Evolutionary conservation across 768 basidiomycete species (phyloP), one percentile per base, ranked within the genome.

Genomic region (Amanita thiersii): DNA sequence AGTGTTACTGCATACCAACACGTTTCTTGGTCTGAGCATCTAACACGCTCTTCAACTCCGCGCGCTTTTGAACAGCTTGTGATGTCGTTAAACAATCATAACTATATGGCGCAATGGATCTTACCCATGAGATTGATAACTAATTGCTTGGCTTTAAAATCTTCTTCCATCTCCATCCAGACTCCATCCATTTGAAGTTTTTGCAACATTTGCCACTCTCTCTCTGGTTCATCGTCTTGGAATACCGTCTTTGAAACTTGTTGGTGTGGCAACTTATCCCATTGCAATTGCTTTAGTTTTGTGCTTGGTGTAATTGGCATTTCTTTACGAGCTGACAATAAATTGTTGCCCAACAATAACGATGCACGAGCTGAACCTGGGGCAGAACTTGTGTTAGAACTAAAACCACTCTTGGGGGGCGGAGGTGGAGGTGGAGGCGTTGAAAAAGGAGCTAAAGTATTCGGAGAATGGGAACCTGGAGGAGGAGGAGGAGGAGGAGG

Each of bases 221-320:
- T 80, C 50, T 78, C 66, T 1, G 73, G 63, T 44, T 70, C 59
- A 45, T 89, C 86, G 28, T 73, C 73, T 39, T 71, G 83, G 86
- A 91, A 99, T 10, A 97, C 65, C 0, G 93, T 98, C 56, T 83
- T 85, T 1, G 68, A 68, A 24, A 90, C 81, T 52, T 87, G 82
- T 49, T 86, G 82, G 44, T 90, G 90, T 17, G 87, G 81, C n/a
- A 99, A 71, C 55, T 97, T 98, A 58, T 97, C 93, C 94, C 94
- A 99, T 56, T 97, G 93, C 42, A 99, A 67, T 57, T 97, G 92
- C 58, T 97, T 97, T 86, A 97, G 91, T 71, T 92, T 91, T 25
- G 79, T 86, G 46, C 74, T 81, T 1, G 93, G 87, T 23, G 86
- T 82, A 31, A 91, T 72, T 2, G 79, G 71, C 55, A 96, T 76